phyloP scores from a whole-genome alignment of 768 basidiomycete species.

The Kwoniella heveanensis region DNA sequence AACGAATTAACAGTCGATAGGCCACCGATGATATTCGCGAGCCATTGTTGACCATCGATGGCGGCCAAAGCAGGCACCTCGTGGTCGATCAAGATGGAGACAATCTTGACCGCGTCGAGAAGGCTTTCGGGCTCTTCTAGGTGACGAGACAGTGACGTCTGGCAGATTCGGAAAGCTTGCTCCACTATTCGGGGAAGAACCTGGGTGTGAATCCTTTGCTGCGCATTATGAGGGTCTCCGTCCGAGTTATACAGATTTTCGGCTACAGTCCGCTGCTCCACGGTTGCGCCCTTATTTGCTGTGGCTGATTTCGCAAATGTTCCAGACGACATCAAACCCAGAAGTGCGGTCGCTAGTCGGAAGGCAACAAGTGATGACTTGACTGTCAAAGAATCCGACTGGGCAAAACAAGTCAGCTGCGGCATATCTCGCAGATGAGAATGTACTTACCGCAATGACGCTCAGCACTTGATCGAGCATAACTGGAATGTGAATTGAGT shows the following conservation, averaged over 20 bases:
- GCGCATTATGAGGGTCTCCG: background rate
- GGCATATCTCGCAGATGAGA: background rate
- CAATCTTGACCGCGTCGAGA: slow-evolving; percentile 9
- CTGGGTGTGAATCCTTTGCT: slow-evolving; percentile 1
- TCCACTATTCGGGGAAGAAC: slow-evolving; percentile 36
- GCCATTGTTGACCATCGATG: slow-evolving; percentile 61
- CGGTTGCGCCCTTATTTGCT: background rate
- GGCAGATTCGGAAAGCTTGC: slow-evolving; percentile 31
- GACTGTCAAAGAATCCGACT: slow-evolving; percentile 10
- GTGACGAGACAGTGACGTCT: background rate
- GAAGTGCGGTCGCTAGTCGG: background rate
- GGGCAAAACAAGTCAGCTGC: background rate
- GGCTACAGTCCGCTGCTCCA: background rate
- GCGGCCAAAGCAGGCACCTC: slow-evolving; percentile 18
- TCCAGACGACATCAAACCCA: background rate
- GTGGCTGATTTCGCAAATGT: slow-evolving; percentile 5
- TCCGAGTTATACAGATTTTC: slow-evolving; percentile 8
- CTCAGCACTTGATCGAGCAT: slow-evolving; percentile 72
- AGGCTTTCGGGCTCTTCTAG: background rate
- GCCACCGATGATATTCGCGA: slow-evolving; percentile 61
- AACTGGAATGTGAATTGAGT: slow-evolving; percentile 75
- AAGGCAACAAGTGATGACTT: background rate
- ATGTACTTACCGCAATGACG: slow-evolving; percentile 62
- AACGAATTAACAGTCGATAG: slow-evolving; percentile 69
- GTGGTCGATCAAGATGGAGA: slow-evolving; percentile 20